Evolutionary conservation across 176 grass and related monocot species (phyloP).

Genomic region (Miscanthus lutarioriparius): DNA sequence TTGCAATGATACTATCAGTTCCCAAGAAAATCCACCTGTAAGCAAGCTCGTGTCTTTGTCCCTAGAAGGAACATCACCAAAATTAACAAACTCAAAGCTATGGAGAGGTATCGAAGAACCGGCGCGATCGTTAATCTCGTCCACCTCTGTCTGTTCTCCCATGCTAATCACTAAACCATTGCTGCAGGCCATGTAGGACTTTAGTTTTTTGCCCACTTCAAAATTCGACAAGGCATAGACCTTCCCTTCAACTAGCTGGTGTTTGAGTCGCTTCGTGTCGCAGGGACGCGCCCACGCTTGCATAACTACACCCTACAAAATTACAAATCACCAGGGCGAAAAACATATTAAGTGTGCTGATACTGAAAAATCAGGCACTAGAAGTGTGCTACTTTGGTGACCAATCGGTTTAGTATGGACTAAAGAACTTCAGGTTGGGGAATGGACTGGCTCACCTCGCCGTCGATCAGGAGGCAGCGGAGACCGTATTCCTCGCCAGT

Average conservation of each 20-base stretch:
- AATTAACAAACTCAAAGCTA: slow-evolving; percentile 25
- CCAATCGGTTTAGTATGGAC: background rate
- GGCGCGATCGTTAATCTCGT: background rate
- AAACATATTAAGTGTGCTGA: background rate
- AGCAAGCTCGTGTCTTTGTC: background rate
- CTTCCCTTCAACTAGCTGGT: slow-evolving; percentile 19
- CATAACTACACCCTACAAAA: slow-evolving; percentile 1
- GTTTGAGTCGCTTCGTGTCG: background rate
- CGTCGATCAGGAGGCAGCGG: slow-evolving; percentile 1
- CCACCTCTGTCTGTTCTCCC: background rate
- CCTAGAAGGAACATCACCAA: background rate
- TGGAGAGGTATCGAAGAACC: background rate
- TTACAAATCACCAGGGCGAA: background rate
- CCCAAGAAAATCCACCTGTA: background rate
- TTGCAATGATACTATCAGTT: background rate
- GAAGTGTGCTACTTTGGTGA: background rate
- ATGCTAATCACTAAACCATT: slow-evolving; percentile 9
- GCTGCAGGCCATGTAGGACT: slow-evolving; percentile 17
- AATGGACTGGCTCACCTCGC: background rate
- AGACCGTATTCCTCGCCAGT: background rate
- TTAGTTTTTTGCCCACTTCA: background rate
- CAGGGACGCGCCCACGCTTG: background rate
- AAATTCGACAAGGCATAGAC: slow-evolving; percentile 26
- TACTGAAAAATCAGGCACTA: background rate
- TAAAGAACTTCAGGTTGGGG: background rate